Base-by-base conservation (phyloP, 345 rosid genomes). In the Bretschneidera sinensis region DNA sequence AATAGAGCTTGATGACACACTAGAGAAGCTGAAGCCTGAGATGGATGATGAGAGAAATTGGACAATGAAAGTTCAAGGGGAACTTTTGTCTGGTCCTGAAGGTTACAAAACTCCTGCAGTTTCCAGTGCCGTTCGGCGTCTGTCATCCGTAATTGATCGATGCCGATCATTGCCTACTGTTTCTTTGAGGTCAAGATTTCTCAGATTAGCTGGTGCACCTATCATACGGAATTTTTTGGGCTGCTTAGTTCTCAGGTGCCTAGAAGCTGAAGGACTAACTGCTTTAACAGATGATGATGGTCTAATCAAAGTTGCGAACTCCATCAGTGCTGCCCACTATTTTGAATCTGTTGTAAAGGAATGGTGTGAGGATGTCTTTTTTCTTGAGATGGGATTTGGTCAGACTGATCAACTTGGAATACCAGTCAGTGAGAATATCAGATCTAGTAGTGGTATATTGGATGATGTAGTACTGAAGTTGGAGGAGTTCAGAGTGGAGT, bases 211-310 rank as follows among this genome's bases (percentile, higher is more conserved):
- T 43, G 95, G 84, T 63, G 72, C 75, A 4, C 92, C 96, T 50
- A 70, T 75, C 18, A 61, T 86, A 66, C 83, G 69, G 6, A 71
- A 67, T 51, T 85, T 85, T 79, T 76, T 86, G 76, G 91, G 91
- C 71, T 66, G 86, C 66, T 63, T 83, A 57, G 79, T 83, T 66
- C 67, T 73, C 66, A 82, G 91, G 73, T 88, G 99, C 75, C 99
- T 86, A 74, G 97, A 88, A 67, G 97, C 97, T 9, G 97, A 90
- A 80, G 97, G 97, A 60, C 62, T 88, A 75, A 94, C 99, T 64
- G 91, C 97, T 22, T 68, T 88, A 66, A 85, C 95, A 2, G 96
- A 88, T 69, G 83, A 88, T 48, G 75, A 77, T 67, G 99, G 85
- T 67, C 75, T 94, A 50, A 57, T 86, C 54, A 94, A 88, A 78